Base-by-base conservation (phyloP, 768 basidiomycete genomes). In the Leccinum subtestaceum region DNA sequence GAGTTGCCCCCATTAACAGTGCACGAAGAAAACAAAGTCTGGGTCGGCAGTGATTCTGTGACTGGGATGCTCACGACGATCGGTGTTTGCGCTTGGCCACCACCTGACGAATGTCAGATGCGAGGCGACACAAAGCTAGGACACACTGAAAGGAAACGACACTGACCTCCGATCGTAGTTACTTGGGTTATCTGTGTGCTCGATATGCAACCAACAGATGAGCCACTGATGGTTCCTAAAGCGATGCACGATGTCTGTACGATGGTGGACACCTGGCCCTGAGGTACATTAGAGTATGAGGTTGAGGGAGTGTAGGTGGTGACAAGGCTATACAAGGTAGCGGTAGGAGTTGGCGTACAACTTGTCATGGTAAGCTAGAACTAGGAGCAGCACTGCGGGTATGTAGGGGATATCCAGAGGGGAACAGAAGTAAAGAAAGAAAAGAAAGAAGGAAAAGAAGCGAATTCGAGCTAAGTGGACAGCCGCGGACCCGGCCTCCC, bases 11-110 rank as follows among this genome's bases (percentile, higher is more conserved):
- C 36, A 2, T 9, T 2, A 17, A 17, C 65, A 43, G 74, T 70
- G 34, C 77, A 78, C 17, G 79, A 62, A 7, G 75, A 76, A 58
- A 76, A 82, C 38, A 82, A 64, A 7, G 82, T 84, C 34, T 70
- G 61, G 4, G 73, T 72, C 8, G 72, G 69, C 8, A 59, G 56
- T 19, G 75, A 65, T 25, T 63, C 56, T 12, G 67, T 74, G 34
- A 78, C 60, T 3, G 70, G 63, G 32, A 78, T 68, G 5, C 73
- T 69, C 9, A 77, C 49, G 43, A 78, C 72, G 32, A 83, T 61
- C 9, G 81, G 80, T 15, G 80, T 76, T 62, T 76, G 72, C 21
- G 73, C 73, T 47, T 69, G 69, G 25, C 62, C 63, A 17, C 66
- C 65, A 36, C 71, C 76, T 65, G 53, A 63, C 52, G 43, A 55